Base-by-base conservation (phyloP, 805 yeast genomes). In the Cyberlindnera subsufficiens region DNA sequence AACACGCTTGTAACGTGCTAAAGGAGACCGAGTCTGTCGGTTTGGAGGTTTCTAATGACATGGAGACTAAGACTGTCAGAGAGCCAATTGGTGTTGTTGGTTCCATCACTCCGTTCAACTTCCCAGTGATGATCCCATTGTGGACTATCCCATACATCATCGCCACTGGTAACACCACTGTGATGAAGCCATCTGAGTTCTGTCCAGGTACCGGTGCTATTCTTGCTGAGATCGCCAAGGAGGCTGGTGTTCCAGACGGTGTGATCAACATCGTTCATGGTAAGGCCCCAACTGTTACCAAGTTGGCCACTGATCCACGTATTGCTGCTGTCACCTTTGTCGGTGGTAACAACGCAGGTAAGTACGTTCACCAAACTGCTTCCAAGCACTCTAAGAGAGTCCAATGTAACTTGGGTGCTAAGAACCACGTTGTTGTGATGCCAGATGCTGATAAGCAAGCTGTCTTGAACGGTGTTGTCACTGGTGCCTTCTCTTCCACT, bases 401-500 rank as follows among this genome's bases (percentile, higher is more conserved):
- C 27, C 87, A 84, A 67, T 84, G 86, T 47, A 83, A 72, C 75
- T 69, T 84, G 58, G 90, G 89, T 18, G 90, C 90, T 37, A 83
- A 83, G 67, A 83, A 83, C 70, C 91, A 83, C 63, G 74, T 83
- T 56, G 73, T 84, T 42, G 77, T 83, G 15, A 67, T 81, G 49
- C 87, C 89, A 15, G 90, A 83, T 55, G 87, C 88, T 37, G 76
- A 80, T 64, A 76, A 78, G 61, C 63, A 67, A 47, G 77, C 77
- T 48, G 75, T 85, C 38, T 66, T 83, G 52, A 79, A 77, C 58
- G 81, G 85, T 42, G 66, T 83, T 38, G 79, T 72, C 45, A 84
- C 87, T 39, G 88, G 90, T 42, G 86, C 88, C 19, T 83, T 83
- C 62, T 88, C 90, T 29, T 89, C 90, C 40, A 89, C 90, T 16